Evolutionary conservation across 2,329 filamentous ascomycete genomes (phyloP).

Genomic region (Neopestalotiopsis rosae): DNA sequence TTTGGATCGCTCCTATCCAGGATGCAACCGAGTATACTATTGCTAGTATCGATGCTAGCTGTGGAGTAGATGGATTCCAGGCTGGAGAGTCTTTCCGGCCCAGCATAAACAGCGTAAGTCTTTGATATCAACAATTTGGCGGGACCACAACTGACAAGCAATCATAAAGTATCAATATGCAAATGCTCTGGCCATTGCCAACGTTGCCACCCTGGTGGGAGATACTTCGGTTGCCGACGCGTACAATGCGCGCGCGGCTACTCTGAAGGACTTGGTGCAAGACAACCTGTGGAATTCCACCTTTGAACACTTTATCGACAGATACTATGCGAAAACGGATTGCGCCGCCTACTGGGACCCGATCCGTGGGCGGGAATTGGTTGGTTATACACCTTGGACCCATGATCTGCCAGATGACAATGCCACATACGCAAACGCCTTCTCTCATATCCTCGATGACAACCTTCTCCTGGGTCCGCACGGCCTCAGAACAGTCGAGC

Average conservation of each 20-base stretch:
- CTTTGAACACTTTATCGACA: slow-evolving; percentile 49
- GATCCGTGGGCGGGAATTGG: slow-evolving; percentile 48
- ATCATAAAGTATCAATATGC: slow-evolving; percentile 42
- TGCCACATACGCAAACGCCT: slow-evolving; percentile 40
- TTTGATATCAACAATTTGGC: neutral
- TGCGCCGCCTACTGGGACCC: slow-evolving; percentile 44
- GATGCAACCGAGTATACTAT: slow-evolving; percentile 53
- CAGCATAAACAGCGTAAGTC: slow-evolving; percentile 42
- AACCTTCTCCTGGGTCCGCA: slow-evolving; percentile 25
- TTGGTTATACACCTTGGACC: slow-evolving; percentile 48
- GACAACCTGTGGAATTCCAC: slow-evolving; percentile 48
- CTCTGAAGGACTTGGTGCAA: slow-evolving; percentile 43
- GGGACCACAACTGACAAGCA: neutral
- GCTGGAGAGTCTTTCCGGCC: slow-evolving; percentile 47
- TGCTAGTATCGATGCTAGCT: slow-evolving; percentile 45
- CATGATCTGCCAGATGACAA: slow-evolving; percentile 46
- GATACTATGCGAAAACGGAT: slow-evolving; percentile 42
- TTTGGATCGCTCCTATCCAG: slow-evolving; percentile 46
- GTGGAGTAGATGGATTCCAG: slow-evolving; percentile 44
- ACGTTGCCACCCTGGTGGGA: slow-evolving; percentile 39
- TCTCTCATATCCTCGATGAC: slow-evolving; percentile 41
- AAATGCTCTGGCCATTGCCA: slow-evolving; percentile 46
- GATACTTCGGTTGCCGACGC: slow-evolving; percentile 25
- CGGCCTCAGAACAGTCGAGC: slow-evolving; percentile 48
- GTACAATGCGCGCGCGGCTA: slow-evolving; percentile 36